Base-by-base conservation (phyloP, 768 basidiomycete species). In the Lactarius evosmus region DNA sequence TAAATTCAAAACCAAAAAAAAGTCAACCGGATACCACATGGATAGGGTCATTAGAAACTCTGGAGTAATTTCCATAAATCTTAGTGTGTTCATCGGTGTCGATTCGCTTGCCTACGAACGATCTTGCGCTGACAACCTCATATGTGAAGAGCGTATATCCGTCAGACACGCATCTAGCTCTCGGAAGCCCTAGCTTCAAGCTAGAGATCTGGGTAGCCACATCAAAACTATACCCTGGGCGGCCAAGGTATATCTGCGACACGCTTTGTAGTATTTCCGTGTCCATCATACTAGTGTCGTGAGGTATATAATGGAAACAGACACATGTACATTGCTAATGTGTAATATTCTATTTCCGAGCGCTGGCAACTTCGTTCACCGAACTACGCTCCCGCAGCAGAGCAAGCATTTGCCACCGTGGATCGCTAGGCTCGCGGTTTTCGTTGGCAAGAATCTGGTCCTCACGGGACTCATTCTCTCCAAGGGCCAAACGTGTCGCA, bases 401-500 rank as follows among this genome's bases (percentile, higher is more conserved):
- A 55, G 90, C 89, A 68, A 92, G 80, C 36, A 91, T 81, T 71
- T 92, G 90, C 88, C 88, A 90, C 44, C 85, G 76, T 63, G 85
- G 83, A 74, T 91, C 88, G 55, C 81, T 76, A 19, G 85, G 82
- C 66, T 89, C 86, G 25, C 72, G 67, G 27, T 70, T 68, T 41
- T 84, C 77, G 66, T 87, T 83, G 71, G 85, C 85, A 49, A 88
- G 74, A 17, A 86, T 79, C 54, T 81, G 79, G 27, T 80, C 81
- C 30, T 85, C 83, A 44, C 83, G 82, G 67, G 82, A 71, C 32
- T 83, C 81, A 33, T 81, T 80, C 30, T 82, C 83, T 16, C 84
- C 83, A 51, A 82, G 71, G 9, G 85, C 82, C 22, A 92, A 78
- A 17, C 84, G 84, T 82, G 86, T 84, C 16, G 89, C 91, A 22